Evolutionary conservation across 75 land plant genomes (phyloP).

Genomic region (Pinus albicaulis): DNA sequence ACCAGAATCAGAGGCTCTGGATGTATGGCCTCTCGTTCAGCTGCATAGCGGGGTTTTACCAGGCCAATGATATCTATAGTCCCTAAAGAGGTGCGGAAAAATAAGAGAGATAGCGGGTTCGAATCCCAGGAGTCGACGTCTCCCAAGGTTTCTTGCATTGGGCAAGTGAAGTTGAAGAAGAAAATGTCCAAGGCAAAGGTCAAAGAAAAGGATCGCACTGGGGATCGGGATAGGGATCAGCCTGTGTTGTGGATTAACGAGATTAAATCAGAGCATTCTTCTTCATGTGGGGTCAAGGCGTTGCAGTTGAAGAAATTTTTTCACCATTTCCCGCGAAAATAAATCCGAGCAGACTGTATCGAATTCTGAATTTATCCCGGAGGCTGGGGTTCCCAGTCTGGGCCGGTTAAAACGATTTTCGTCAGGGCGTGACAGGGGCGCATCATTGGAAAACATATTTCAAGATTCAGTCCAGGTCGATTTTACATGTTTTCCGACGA

Average conservation of each 20-base stretch:
- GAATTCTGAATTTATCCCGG: background rate
- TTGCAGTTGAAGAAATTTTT: background rate
- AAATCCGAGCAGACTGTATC: background rate
- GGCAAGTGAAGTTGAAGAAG: constrained; percentile 52
- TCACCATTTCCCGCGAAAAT: constrained; percentile 1
- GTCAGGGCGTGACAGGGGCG: constrained; percentile 30
- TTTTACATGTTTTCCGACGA: too few species aligned
- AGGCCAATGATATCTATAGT: constrained; percentile 39
- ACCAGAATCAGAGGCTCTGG: constrained; percentile 82
- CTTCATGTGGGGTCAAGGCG: background rate
- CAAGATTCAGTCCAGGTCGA: background rate
- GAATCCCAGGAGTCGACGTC: constrained; percentile 43
- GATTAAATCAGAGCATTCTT: background rate
- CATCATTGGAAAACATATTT: constrained; percentile 30
- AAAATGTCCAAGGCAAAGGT: constrained; percentile 11
- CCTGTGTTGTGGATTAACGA: background rate
- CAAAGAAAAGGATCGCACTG: background rate
- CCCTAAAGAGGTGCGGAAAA: constrained; percentile 37
- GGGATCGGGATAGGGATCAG: constrained; percentile 1
- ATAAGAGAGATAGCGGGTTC: constrained; percentile 1
- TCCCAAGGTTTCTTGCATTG: constrained; percentile 61
- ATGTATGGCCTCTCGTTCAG: constrained; percentile 60
- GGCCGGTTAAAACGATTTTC: constrained; percentile 38
- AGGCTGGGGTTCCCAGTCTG: constrained; percentile 12
- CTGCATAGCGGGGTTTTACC: constrained; percentile 66